Conservation (phyloP, 495 filamentous ascomycete species). For the Penicillium bovifimosum region DNA sequence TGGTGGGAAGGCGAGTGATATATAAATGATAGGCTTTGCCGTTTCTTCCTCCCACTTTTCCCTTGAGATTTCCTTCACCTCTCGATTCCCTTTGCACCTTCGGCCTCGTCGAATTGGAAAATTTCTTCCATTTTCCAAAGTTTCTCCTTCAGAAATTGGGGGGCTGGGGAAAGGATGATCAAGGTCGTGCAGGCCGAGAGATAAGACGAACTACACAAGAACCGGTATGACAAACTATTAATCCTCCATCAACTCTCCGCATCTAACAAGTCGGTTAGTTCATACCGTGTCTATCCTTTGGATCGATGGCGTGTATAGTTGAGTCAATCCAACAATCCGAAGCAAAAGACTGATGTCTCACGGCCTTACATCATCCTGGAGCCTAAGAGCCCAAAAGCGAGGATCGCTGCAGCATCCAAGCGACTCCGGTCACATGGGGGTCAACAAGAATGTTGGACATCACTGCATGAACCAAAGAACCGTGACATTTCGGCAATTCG, state of each 20-base stretch:
- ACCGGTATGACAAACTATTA: conserved; percentile 16
- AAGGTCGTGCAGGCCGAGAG: conserved; percentile 12
- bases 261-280: conserved; percentile 1
- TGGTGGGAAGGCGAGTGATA: conserved; percentile 11
- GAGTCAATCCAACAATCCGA: background rate
- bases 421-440: conserved; percentile 19
- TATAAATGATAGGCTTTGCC: conserved; percentile 13
- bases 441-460: conserved; percentile 31
- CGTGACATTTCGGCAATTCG: conserved; percentile 12
- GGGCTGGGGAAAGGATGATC: conserved; percentile 34
- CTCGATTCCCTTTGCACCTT: conserved; percentile 4
- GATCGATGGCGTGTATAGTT: background rate
- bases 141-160: conserved; percentile 20
- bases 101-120: background rate
- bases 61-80: conserved; percentile 3
- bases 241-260: background rate
- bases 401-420: conserved; percentile 9
- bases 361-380: conserved; percentile 22
- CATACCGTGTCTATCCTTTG: background rate
- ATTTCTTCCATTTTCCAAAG: no score
- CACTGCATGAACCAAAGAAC: conserved; percentile 32
- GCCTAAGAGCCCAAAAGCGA: conserved; percentile 16
- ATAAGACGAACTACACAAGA: conserved; percentile 17
- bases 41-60: conserved; percentile 11
- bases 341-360: conserved; percentile 8